Base-by-base conservation (phyloP, 1,284 basidiomycete species). In the Malassezia restricta region DNA sequence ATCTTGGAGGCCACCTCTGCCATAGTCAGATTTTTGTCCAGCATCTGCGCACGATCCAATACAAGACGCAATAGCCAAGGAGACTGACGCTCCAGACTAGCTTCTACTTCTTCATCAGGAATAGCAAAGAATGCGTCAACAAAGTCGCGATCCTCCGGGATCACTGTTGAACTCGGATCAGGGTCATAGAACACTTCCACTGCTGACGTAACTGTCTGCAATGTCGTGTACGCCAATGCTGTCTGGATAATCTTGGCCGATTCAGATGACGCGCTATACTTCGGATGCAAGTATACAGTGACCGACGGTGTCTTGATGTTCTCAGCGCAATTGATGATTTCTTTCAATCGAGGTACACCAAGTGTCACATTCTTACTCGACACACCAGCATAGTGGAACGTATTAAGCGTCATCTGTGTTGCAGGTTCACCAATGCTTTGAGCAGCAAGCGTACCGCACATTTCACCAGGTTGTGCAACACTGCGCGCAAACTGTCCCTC, bases 91-190 rank as follows among this genome's bases (percentile, higher is more conserved):
- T 91, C 85, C 1, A 94, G 77, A 66, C 92, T 91, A 9, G 82
- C 80, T 73, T 94, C 88, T 56, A 94, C 85, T 54, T 94, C 88
- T 69, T 95, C 90, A 69, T 98, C 94, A 8, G 92, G 92, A 75
- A 98, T 96, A 51, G 91, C 91, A 74, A 98, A 99, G 86, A 96
- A 96, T 0, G 91, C 90, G 67, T 96, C 89, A 49, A 99, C 92
- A 71, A 99, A 98, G 48, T 92, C 83, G 44, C 81, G 78, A 75
- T 99, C 94, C 68, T 96, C 92, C 63, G 94, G 89, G 72, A 99
- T 95, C 69, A 91, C 84, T 8, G 94, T 98, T 0, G 85, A 82
- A 15, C 80, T 83, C 24, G 89, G 86, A 67, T 95, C 84, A 0
- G 94, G 94, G 72, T 98, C 94, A 72, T 96, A 98, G 82, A 90